phyloP scores from a whole-genome alignment of 805 yeast genomes.

The Vanderwaltozyma tropicalis region DNA sequence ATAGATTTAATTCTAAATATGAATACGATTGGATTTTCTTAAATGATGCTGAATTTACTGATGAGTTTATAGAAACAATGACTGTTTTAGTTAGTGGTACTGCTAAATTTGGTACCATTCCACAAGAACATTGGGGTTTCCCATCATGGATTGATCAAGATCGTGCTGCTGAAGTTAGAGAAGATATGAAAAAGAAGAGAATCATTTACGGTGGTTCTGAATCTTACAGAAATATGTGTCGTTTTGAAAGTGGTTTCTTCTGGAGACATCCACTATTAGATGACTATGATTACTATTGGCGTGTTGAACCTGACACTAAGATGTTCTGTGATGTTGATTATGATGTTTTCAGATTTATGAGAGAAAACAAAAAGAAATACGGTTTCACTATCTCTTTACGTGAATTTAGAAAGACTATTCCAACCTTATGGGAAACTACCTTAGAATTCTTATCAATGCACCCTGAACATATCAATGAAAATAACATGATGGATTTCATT shows the following conservation, averaged over 20 bases:
- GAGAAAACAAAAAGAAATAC: conserved; percentile 58
- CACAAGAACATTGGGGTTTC: conserved; percentile 76
- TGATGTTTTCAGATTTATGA: conserved; percentile 75
- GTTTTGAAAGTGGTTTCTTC: conserved; percentile 80
- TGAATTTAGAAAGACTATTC: conserved; percentile 62
- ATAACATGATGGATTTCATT: conserved; percentile 62
- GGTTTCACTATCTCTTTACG: conserved; percentile 70
- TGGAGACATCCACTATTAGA: conserved; percentile 59
- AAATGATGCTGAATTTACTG: conserved; percentile 67
- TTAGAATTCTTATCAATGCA: conserved; percentile 48
- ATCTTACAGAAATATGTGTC: conserved; percentile 83
- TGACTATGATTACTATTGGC: conserved; percentile 82
- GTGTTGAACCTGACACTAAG: conserved; percentile 79
- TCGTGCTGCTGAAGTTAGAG: conserved; percentile 54
- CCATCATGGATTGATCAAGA: conserved; percentile 75
- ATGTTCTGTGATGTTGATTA: conserved; percentile 69
- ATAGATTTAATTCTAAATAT: conserved; percentile 63
- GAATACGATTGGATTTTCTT: conserved; percentile 90
- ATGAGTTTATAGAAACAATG: conserved; percentile 53
- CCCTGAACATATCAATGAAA: conserved; percentile 48
- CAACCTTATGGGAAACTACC: conserved; percentile 68
- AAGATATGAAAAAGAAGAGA: conserved; percentile 34
- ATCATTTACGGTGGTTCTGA: conserved; percentile 67
- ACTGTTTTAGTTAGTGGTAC: conserved; percentile 51
- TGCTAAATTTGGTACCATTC: conserved; percentile 63